These are phyloP conservation scores for Alternaria ethzedia DNA, from an alignment of 2,329 filamentous ascomycete species.

Conservation along the genomic window DNA sequence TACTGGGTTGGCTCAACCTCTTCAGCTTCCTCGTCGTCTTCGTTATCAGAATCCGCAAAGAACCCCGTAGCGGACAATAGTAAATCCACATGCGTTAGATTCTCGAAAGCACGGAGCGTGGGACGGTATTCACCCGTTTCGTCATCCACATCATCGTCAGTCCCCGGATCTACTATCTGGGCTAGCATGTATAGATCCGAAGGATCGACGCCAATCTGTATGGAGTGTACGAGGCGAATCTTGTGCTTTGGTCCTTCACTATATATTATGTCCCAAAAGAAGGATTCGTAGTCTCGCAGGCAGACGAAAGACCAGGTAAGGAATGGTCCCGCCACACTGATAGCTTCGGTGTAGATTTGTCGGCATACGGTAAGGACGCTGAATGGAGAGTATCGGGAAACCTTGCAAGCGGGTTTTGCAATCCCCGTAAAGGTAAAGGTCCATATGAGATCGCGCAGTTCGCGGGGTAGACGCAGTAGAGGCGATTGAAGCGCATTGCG, in stretches of 20 bases:
- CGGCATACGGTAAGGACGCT: not conserved
- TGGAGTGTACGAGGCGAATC: not conserved
- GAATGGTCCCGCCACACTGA: not conserved
- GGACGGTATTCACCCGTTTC: not conserved
- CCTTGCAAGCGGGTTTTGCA: not conserved
- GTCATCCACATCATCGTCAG: not conserved
- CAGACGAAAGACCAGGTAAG: not conserved
- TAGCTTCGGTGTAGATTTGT: not conserved
- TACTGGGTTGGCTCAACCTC: not conserved
- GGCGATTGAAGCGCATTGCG: not conserved
- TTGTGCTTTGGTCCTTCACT: not conserved
- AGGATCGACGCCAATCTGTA: not conserved
- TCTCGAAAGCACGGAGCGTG: not conserved
- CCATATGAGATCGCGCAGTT: constrained; percentile 5
- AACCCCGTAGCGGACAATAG: not conserved
- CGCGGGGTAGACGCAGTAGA: constrained; percentile 1
- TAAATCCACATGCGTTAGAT: not conserved
- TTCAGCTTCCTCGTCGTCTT: not conserved
- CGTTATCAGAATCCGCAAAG: not conserved
- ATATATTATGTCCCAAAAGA: not conserved
- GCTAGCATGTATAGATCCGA: not conserved
- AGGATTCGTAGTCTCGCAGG: not conserved
- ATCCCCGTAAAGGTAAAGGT: not conserved
- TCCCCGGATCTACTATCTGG: not conserved
- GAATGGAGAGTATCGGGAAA: not conserved